phyloP scores from a whole-genome alignment of 345 rosid genomes.

The Arabis alpina region DNA sequence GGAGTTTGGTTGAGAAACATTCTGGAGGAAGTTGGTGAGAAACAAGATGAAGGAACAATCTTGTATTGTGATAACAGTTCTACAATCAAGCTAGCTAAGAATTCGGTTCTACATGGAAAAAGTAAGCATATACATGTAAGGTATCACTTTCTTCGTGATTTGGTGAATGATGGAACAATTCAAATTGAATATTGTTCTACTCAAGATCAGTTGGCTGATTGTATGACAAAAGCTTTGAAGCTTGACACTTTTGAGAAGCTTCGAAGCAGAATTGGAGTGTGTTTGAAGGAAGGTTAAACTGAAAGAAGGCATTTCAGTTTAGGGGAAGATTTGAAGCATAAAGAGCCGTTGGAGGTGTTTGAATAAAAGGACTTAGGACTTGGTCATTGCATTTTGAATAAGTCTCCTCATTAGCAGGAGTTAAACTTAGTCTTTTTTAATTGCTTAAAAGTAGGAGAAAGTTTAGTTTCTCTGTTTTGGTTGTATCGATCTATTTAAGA shows the following conservation, averaged over 20 bases:
- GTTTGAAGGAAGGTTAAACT: neutral
- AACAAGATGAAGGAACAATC: neutral
- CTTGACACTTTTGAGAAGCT: neutral
- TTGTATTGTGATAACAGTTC: neutral
- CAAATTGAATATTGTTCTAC: neutral
- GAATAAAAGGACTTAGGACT: no score
- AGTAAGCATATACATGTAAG: neutral
- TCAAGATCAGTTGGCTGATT: neutral
- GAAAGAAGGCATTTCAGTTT: neutral
- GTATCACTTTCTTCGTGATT: neutral
- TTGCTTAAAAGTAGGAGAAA: no score
- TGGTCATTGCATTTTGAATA: no score
- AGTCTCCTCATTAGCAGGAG: no score
- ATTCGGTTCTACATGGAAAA: neutral
- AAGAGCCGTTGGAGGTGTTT: no score
- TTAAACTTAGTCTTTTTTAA: no score
- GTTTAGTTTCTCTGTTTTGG: no score
- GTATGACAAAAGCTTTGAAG: neutral
- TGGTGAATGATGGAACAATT: neutral
- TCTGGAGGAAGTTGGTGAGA: neutral
- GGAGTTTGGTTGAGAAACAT: neutral
- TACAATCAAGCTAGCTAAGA: neutral
- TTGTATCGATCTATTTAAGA: no score
- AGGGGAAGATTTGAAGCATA: no score
- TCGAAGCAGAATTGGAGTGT: neutral